Evolutionary conservation across 2,329 filamentous ascomycete genomes (phyloP).

Genomic region (Aspergillus niger): DNA sequence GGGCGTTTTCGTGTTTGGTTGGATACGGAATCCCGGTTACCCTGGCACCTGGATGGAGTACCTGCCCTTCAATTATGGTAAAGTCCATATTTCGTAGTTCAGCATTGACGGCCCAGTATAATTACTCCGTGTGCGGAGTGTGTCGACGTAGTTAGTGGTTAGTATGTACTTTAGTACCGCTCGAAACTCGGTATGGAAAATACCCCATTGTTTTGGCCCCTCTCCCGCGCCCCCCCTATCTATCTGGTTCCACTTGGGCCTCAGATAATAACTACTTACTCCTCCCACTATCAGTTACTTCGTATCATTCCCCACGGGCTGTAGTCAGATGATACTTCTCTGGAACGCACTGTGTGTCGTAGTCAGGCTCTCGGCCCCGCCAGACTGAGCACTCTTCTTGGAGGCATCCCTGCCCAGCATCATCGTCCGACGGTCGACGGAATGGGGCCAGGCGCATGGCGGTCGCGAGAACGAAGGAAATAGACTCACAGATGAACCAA

Average conservation of each 20-base stretch:
- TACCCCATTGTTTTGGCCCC: background rate
- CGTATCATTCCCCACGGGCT: background rate
- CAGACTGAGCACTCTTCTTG: background rate
- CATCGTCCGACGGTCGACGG: background rate
- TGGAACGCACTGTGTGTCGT: background rate
- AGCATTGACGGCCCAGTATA: background rate
- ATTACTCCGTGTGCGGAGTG: conserved; percentile 1
- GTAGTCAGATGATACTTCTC: conserved; percentile 1
- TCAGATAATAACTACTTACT: background rate
- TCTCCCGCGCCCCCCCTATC: background rate
- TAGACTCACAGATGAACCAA: conserved; percentile 9
- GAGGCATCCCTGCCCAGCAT: background rate
- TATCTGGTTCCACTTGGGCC: background rate
- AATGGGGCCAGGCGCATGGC: background rate
- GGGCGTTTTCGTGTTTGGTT: conserved; percentile 1
- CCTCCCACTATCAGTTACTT: too few species aligned
- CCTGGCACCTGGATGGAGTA: background rate
- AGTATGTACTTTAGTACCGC: conserved; percentile 1
- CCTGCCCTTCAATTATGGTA: background rate
- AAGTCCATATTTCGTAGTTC: background rate
- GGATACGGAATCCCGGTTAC: background rate
- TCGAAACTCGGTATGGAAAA: background rate
- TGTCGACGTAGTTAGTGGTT: background rate
- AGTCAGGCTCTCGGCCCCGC: background rate
- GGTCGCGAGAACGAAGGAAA: background rate